Base-by-base conservation (phyloP, 2,329 filamentous ascomycete species). In the Cladophialophora chaetospira region DNA sequence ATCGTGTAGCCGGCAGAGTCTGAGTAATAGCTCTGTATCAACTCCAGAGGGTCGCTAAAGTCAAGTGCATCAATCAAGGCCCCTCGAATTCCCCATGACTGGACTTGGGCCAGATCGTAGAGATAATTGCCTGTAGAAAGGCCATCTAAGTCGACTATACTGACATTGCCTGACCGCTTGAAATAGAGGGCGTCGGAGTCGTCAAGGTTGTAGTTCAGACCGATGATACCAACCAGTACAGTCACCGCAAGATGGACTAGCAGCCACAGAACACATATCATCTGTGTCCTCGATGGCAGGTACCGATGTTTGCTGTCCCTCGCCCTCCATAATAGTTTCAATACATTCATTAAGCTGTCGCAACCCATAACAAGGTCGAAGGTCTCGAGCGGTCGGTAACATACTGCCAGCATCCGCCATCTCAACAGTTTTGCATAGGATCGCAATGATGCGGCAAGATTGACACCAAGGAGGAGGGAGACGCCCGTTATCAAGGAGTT, bases 281-380 rank as follows among this genome's bases (percentile, higher is more conserved):
- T 23, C 38, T 64, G 62, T 1, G 62, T 64, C 19, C 46, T 47
- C 2, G 60, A 61, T 15, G 59, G 61, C 21, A 61, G 42, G 31
- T 28, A 60, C 11, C 44, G 45, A 31, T 40, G 45, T 25, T 38
- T 35, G 31, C 38, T 19, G 25, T 62, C 60, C 44, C 40, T 42
- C 9, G 54, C 63, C 31, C 54, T 62, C 43, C 40, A 60, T 5
- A 64, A 38, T 15, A 64, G 61, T 46, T 56, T 49, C 23, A 61
- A 33, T 19, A 63, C 61, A 26, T 63, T 64, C 19, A 61, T 43
- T 13, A 59, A 47, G 31, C 55, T 59, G 26, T 63, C 57, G 28
- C 60, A 63, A 10, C 60, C 57, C 62, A 64, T 56, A 42, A 64
- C 55, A 8, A 64, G 60, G 48, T 64, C 62, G 42, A 64, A 64